Evolutionary conservation across 129 eudicot genomes (phyloP), one percentile per base, ranked within the genome.

Genomic region (Scalesia atractyloides): DNA sequence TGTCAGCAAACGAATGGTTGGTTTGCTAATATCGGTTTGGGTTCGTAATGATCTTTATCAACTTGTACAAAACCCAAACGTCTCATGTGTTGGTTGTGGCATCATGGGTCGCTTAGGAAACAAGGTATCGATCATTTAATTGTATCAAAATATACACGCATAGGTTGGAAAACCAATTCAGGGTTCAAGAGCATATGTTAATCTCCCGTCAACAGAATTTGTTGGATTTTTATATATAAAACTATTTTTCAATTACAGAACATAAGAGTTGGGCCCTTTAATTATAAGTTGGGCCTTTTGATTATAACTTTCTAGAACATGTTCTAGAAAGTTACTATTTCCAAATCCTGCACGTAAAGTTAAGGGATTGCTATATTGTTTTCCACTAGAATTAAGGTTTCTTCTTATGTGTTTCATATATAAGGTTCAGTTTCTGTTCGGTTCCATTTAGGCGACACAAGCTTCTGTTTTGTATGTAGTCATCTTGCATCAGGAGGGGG

Each of bases 91-190:
- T 20, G 95, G 97, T 13, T 87, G 95, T 80, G 97, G 97, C 66
- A 73, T 91, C 86, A 79, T 91, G 89, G 95, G 95, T 37, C 82
- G 91, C 84, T 84, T 91, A 24, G 92, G 95, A 75, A 91, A 91
- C 66, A 91, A 91, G 97, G 97, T 90, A 82, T 36, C 8, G 2
- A n/a, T 53, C 36, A 17, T 7, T 11, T 63, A 17, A 11, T 11
- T 63, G 1, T 57, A 13, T 66, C 11, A 50, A 19, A 60, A 49
- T 68, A 20, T 54, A 41, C 9, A 54, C 14, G 12, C 9, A 0
- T 8, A 9, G 46, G 2, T 9, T 2, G 46, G 34, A 30, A 30
- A 2, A 30, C 4, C 34, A 41, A 41, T 2, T 9, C 9, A 41
- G 10, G 10, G 10, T 8, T 41, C 12, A 8, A 41, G 46, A 41